These are phyloP conservation scores for Chaetothyriales sp. DNA, from an alignment of 2,329 filamentous ascomycete genomes.

Conservation along the genomic window DNA sequence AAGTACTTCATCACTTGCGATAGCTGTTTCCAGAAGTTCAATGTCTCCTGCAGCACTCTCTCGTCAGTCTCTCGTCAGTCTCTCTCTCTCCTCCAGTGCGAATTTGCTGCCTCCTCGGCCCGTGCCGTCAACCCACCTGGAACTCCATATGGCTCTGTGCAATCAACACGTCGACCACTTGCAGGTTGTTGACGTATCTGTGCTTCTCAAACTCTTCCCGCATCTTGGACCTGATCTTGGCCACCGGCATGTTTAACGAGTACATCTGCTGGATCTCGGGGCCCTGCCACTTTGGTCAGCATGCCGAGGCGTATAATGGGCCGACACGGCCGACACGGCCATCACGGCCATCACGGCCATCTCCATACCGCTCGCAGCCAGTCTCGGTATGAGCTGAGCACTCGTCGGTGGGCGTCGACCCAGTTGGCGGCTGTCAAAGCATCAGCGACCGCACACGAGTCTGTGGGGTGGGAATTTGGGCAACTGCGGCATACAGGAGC, in stretches of 20 bases:
- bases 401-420: constrained; percentile 74
- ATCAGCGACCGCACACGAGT: constrained; percentile 10
- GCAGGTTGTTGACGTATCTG: constrained; percentile 80
- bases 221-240: constrained; percentile 79
- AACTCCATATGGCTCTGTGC: constrained; percentile 87
- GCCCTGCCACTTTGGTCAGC: constrained; percentile 44
- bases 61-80: no score
- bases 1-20: constrained; percentile 96
- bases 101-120: background rate
- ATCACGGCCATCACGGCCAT: no score
- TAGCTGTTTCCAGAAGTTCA: constrained; percentile 99
- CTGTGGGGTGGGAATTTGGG: constrained; percentile 1
- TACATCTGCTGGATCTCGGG: constrained; percentile 98
- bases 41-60: constrained; percentile 56
- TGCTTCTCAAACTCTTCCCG: constrained; percentile 94
- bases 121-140: constrained; percentile 48
- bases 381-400: constrained; percentile 78
- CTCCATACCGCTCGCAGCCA: constrained; percentile 83
- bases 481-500: constrained; percentile 50
- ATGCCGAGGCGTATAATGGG: background rate
- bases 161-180: constrained; percentile 75
- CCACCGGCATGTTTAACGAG: constrained; percentile 75
- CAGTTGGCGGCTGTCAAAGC: constrained; percentile 61
- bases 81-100: no score
- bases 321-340: background rate